A percentile compares a stretch with the other conserved stretches of the same genome.
These are phyloP conservation scores for Alternaria sp. DNA, from an alignment of 2,329 filamentous ascomycete genomes.

Conservation along the genomic window DNA sequence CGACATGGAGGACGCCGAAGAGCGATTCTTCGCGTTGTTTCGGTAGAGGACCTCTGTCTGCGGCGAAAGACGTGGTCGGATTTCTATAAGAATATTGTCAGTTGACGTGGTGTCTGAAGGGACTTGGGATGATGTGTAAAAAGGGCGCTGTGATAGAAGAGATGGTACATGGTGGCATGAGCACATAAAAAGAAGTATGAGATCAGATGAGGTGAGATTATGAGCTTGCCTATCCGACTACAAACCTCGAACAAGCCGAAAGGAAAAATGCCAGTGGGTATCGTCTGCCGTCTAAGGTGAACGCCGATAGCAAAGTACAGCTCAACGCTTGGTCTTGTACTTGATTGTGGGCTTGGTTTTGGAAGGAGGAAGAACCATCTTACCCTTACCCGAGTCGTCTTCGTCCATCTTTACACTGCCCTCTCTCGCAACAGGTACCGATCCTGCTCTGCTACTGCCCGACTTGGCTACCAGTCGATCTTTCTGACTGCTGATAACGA, in stretches of 20 bases:
- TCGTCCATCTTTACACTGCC: slow-evolving; percentile 58
- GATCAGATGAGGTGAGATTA: slow-evolving; percentile 19
- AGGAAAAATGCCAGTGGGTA: slow-evolving; percentile 24
- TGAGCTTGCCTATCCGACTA: slow-evolving; percentile 27
- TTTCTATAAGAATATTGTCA: slow-evolving; percentile 17
- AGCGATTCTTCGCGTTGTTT: slow-evolving; percentile 53
- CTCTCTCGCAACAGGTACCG: slow-evolving; percentile 55
- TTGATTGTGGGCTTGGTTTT: slow-evolving; percentile 20
- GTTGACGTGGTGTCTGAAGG: background rate
- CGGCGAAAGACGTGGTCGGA: slow-evolving; percentile 42
- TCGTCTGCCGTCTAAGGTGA: slow-evolving; percentile 23
- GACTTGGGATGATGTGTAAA: background rate
- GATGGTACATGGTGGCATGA: slow-evolving; percentile 11
- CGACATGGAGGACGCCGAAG: slow-evolving; percentile 24
- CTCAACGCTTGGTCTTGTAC: slow-evolving; percentile 26
- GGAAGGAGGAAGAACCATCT: slow-evolving; percentile 43
- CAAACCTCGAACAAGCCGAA: slow-evolving; percentile 25
- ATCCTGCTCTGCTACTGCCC: slow-evolving; percentile 49
- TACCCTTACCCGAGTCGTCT: slow-evolving; percentile 54
- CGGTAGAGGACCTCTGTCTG: slow-evolving; percentile 60
- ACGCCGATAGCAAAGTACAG: slow-evolving; percentile 10
- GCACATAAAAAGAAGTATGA: slow-evolving; percentile 17
- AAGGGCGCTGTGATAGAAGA: background rate
- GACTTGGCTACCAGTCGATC: slow-evolving; percentile 50
- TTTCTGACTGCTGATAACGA: slow-evolving; percentile 39